Evolutionary conservation across 306 rosid genomes (phyloP), one percentile per base, ranked within the genome.

Genomic region (Sicyos baderoa): DNA sequence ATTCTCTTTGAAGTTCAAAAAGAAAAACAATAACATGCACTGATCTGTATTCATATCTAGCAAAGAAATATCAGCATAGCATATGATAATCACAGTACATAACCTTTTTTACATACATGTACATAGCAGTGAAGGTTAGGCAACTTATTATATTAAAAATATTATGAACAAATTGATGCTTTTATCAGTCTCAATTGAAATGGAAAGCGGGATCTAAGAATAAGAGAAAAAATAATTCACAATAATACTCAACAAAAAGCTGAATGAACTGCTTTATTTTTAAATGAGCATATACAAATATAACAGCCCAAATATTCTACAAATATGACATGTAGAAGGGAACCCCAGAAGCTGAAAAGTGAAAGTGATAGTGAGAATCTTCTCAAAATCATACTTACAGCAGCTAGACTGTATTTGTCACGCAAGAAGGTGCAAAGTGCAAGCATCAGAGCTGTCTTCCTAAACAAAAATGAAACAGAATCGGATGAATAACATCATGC

Each of bases 401-500:
- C 99, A 23, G 99, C 99, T 56, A 93, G 97, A 77, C 99, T 93
- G 86, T 90, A 93, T 54, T 80, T 85, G 72, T 93, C 96, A 49
- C 99, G 79, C 73, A 93, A 75, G 17, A 50, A 32, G 73, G 79
- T 84, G 74, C 99, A 93, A 5, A 93, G 89, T 68, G 94, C 91
- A 78, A 93, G 75, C 99, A 93, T 93, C 50, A 93, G 77, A 82
- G 97, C 99, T 11, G 99, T 93, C 82, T 93, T 93, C 79, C 97
- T 91, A 37, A 54, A 57, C 62, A n/a, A 55, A 23, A 5, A 25
- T 18, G 16, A 17, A 45, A 57, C 15, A 35, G 27, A 5, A 65
- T 15, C 7, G 4, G 23, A 54, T 54, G 12, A 58, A 59, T 25
- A 57, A n/a, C n/a, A n/a, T n/a, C n/a, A n/a, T n/a, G n/a, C n/a